Percentiles rank a stretch among this genome's conserved stretches.
These are phyloP conservation scores for Wallacemonas sp. DNA, from an alignment of 208 protist genomes.

Conservation along the genomic window DNA sequence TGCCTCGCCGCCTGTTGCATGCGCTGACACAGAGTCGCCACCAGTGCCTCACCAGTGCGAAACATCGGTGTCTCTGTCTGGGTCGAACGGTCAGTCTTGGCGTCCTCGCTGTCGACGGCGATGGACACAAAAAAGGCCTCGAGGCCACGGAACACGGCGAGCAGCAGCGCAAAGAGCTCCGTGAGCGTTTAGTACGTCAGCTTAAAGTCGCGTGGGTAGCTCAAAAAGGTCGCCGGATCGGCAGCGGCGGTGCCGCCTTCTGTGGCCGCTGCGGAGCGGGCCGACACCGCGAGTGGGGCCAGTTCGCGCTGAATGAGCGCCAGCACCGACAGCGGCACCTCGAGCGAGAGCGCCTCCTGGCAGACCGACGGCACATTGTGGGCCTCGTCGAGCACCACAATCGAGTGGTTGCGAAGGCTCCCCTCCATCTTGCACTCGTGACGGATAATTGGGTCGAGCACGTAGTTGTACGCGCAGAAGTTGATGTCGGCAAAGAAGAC, in stretches of 20 bases:
- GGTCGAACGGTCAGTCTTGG: no score
- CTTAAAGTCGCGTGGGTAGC: slow-evolving; percentile 65
- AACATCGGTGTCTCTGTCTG: background rate
- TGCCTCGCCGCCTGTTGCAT: background rate
- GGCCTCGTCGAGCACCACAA: slow-evolving; percentile 97
- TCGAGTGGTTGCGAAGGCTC: slow-evolving; percentile 65
- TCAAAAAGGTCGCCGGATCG: slow-evolving; percentile 22
- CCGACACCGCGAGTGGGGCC: slow-evolving; percentile 28
- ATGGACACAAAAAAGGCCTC: slow-evolving; percentile 26
- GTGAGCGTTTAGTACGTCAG: slow-evolving; percentile 56
- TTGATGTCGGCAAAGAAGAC: slow-evolving; percentile 89
- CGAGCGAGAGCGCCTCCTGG: slow-evolving; percentile 65
- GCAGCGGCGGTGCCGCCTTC: no score
- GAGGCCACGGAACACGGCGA: slow-evolving; percentile 39
- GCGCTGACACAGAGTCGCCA: background rate
- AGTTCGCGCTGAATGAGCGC: slow-evolving; percentile 54
- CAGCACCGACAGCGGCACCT: slow-evolving; percentile 36
- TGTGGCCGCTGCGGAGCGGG: background rate
- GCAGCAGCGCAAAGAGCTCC: slow-evolving; percentile 59
- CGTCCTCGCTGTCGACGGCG: background rate
- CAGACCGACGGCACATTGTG: slow-evolving; percentile 92
- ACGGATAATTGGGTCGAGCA: slow-evolving; percentile 94
- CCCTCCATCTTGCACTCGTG: slow-evolving; percentile 79
- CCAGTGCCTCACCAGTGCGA: slow-evolving; percentile 10
- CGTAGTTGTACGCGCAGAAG: slow-evolving; percentile 98